phyloP scores from a whole-genome alignment of 2,329 filamentous ascomycete species.

The Drechslerella coelobrocha region DNA sequence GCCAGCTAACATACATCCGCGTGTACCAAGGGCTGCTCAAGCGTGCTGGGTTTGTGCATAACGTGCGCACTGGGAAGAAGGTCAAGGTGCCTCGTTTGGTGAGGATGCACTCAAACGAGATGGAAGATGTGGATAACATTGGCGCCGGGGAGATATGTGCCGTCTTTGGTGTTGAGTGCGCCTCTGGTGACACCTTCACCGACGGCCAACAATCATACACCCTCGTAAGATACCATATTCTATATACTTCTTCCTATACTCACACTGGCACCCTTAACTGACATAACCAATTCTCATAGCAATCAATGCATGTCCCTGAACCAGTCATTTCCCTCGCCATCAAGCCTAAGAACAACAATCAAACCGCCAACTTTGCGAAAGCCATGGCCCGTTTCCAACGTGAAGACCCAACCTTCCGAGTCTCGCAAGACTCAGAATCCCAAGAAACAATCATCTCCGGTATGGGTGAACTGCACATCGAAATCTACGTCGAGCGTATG shows the following conservation, averaged over 20 bases:
- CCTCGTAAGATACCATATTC: constrained; percentile 64
- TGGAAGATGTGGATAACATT: constrained; percentile 94
- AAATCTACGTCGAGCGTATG: constrained; percentile 97
- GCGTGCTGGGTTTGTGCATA: constrained; percentile 90
- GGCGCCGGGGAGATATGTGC: constrained; percentile 97
- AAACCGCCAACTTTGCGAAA: constrained; percentile 94
- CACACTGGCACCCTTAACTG: constrained; percentile 1
- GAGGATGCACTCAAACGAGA: constrained; percentile 98
- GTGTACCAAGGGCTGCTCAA: constrained; percentile 92
- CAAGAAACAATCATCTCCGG: constrained; percentile 97
- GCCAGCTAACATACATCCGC: constrained; percentile 96
- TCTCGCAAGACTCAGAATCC: constrained; percentile 88
- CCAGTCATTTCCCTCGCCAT: constrained; percentile 98
- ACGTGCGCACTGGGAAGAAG: constrained; percentile 92
- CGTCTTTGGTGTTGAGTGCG: constrained; percentile 96
- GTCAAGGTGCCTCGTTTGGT: constrained; percentile 96
- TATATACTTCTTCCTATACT: constrained; percentile 45
- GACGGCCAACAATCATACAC: constrained; percentile 90
- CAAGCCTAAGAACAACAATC: constrained; percentile 90
- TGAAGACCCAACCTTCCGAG: constrained; percentile 96
- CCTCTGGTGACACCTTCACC: constrained; percentile 97
- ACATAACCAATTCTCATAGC: constrained; percentile 57
- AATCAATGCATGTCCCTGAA: constrained; percentile 97
- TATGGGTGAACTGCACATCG: constrained; percentile 96
- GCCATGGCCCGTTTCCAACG: constrained; percentile 98